Base-by-base conservation (phyloP, 2,329 filamentous ascomycete species). In the Amauroascus verrucosus region DNA sequence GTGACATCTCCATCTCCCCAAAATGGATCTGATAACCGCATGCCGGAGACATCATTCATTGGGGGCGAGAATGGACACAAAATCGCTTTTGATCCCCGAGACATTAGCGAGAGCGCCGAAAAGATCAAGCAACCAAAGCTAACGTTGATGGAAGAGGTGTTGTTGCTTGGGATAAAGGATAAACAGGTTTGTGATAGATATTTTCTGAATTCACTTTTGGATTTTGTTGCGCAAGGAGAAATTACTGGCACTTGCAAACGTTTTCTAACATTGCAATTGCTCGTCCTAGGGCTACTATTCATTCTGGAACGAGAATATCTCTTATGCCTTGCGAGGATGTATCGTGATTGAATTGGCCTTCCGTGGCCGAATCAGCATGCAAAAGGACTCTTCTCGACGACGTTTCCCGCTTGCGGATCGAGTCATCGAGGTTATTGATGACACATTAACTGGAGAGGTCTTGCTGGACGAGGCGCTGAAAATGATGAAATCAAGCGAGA, bases 271-370 rank as follows among this genome's bases (percentile, higher is more conserved):
- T 24, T 22, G 14, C 28, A 37, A 44, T 51, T 44, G 37, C 41
- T 32, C 54, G 53, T 48, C 48, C 11, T 67, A 95, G 89, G 93
- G 93, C 60, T 97, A 98, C 68, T 83, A 98, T 59, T 97, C 91
- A 28, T 98, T 98, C 74, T 98, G 93, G 93, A 98, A 98, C 74
- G 93, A 98, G 74, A 98, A 98, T 75, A 98, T 98, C 66, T 96
- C 90, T 56, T 98, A 98, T 70, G 93, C 93, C 60, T 79, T 98
- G 58, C 84, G 93, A 69, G 93, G 93, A 67, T 98, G 93, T 74
- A 98, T 98, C 69, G 93, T 98, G 62, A 88, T 97, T 71, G 93
- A 98, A 73, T 77, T 98, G 64, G 93, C 93, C 58, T 95, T 98
- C 73, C 81, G 93, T 60, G 93, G 93, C 66, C 86, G 93, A 63